Evolutionary conservation across 139 green algal species (phyloP).

Genomic region (Nannochloris sp.): DNA sequence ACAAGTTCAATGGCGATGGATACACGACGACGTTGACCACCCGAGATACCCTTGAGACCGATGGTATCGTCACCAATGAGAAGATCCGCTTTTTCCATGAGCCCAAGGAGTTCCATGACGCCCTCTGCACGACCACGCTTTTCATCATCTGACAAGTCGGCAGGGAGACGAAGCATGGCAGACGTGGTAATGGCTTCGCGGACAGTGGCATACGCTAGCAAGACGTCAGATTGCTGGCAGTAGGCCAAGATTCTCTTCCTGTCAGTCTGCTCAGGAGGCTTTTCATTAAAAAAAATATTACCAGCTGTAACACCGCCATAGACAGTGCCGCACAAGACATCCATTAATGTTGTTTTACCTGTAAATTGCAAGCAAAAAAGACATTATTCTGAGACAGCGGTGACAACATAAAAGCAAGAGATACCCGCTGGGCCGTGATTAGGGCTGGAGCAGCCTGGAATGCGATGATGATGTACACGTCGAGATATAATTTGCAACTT

Average conservation of each 20-base stretch:
- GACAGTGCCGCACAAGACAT: no score
- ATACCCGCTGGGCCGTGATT: no score
- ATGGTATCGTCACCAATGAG: slow-evolving; percentile 58
- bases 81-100: slow-evolving; percentile 37
- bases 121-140: slow-evolving; percentile 24
- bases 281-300: slow-evolving; percentile 46
- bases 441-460: no score
- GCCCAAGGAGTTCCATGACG: slow-evolving; percentile 10
- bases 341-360: no score
- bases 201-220: slow-evolving; percentile 55
- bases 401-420: no score
- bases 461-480: slow-evolving; percentile 28
- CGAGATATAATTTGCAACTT: slow-evolving; percentile 54
- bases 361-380: no score
- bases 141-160: slow-evolving; percentile 8
- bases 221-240: slow-evolving; percentile 71
- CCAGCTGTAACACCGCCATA: slow-evolving; percentile 37
- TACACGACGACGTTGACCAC: slow-evolving; percentile 67
- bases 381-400: no score
- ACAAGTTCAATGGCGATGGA: slow-evolving; percentile 75
- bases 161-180: slow-evolving; percentile 28
- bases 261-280: slow-evolving; percentile 9
- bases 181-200: slow-evolving; percentile 51
- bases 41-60: slow-evolving; percentile 43
- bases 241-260: slow-evolving; percentile 51